These are phyloP conservation scores for Odontarrhena argentea DNA, from an alignment of 345 rosid species.

Conservation along the genomic window DNA sequence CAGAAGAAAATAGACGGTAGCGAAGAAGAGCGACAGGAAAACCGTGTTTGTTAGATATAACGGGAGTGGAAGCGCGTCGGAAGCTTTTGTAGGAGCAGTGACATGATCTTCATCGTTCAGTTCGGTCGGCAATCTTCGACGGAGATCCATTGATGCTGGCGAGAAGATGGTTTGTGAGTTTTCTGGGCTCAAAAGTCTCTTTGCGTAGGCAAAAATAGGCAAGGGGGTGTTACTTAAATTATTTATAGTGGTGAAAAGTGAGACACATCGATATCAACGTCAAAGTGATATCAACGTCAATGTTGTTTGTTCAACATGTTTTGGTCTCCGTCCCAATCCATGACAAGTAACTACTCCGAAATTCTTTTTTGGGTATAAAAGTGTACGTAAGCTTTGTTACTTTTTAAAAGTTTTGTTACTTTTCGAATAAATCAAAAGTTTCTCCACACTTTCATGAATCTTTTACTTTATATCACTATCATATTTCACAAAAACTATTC, in stretches of 20 bases:
- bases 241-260: constrained; percentile 12
- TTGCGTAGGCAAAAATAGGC: not conserved
- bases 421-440: too few species aligned
- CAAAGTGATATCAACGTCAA: not conserved
- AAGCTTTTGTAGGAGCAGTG: constrained; percentile 34
- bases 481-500: too few species aligned
- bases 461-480: too few species aligned
- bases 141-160: constrained; percentile 34
- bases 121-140: constrained; percentile 31
- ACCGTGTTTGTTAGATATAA: constrained; percentile 49
- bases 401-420: too few species aligned
- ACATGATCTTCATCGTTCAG: not conserved
- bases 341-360: too few species aligned
- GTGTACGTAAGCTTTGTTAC: too few species aligned
- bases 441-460: too few species aligned
- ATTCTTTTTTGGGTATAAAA: too few species aligned
- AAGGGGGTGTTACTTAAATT: not conserved
- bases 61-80: constrained; percentile 54
- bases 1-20: constrained; percentile 56
- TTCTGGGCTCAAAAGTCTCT: constrained; percentile 3
- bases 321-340: constrained; percentile 1
- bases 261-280: constrained; percentile 12
- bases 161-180: not conserved
- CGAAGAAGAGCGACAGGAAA: constrained; percentile 56
- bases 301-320: not conserved